Evolutionary conservation across 257 asterid species (phyloP).

Genomic region (Primulina eburnea): DNA sequence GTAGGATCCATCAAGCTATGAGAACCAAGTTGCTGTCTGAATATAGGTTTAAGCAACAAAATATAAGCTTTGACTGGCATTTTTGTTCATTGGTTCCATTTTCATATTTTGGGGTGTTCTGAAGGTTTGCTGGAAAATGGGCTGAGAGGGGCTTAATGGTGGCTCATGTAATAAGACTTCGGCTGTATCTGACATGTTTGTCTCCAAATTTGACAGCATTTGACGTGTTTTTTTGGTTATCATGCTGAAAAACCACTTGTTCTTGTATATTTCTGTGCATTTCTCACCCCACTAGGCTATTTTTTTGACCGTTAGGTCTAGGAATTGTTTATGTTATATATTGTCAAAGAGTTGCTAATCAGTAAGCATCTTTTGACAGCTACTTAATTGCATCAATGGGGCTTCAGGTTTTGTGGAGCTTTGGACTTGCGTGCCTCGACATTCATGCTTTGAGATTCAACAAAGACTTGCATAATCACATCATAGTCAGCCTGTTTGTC

Average conservation of each 20-base stretch:
- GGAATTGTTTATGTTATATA: not conserved
- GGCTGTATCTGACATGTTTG: no score
- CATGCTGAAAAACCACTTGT: not conserved
- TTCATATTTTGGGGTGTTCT: not conserved
- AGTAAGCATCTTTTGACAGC: slow-evolving; percentile 42
- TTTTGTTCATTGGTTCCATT: not conserved
- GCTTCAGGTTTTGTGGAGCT: slow-evolving; percentile 90
- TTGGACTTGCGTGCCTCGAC: slow-evolving; percentile 79
- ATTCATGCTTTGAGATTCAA: slow-evolving; percentile 78
- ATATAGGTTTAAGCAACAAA: not conserved
- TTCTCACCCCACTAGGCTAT: not conserved
- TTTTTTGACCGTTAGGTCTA: not conserved
- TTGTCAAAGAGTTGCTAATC: slow-evolving; percentile 23
- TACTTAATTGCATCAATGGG: slow-evolving; percentile 96
- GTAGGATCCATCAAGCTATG: not conserved
- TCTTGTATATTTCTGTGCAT: not conserved
- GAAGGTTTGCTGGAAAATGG: no score
- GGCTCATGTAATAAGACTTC: no score
- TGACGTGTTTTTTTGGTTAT: not conserved
- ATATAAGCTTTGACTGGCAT: not conserved
- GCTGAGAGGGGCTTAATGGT: no score
- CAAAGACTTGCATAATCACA: slow-evolving; percentile 64
- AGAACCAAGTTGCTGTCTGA: not conserved
- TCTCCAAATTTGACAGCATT: not conserved
- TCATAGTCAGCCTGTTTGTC: slow-evolving; percentile 67